Conservation (phyloP, 169 alveolate genomes). For the Sarcocystis neurona region DNA sequence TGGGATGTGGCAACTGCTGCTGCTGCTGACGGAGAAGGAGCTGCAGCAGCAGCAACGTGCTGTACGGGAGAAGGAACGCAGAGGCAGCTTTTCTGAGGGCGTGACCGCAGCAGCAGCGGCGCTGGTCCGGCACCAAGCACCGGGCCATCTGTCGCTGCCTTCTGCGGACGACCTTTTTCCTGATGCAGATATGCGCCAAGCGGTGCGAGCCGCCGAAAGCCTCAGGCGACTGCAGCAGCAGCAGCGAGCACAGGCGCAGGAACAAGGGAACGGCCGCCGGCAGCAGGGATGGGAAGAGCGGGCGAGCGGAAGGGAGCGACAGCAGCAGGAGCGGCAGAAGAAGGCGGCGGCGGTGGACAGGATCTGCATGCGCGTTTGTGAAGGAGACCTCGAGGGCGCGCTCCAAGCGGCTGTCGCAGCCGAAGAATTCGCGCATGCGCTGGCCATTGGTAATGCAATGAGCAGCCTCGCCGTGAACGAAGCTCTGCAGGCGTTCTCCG, state of each 20-base stretch:
- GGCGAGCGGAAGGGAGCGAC: neutral
- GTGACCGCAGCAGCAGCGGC: neutral
- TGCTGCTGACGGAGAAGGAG: neutral
- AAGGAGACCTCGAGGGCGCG: slow-evolving; percentile 29
- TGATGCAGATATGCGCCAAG: neutral
- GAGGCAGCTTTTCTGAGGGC: too few species aligned
- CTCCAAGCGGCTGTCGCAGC: neutral
- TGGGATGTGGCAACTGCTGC: slow-evolving; percentile 26
- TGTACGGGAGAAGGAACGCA: too few species aligned
- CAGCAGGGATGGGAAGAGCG: too few species aligned
- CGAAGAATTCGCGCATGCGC: slow-evolving; percentile 6
- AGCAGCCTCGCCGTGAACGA: slow-evolving; percentile 23
- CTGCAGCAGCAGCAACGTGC: neutral
- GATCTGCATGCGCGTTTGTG: slow-evolving; percentile 11
- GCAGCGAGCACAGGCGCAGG: neutral
- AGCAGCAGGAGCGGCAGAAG: neutral
- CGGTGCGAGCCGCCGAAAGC: neutral
- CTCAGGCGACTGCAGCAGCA: neutral
- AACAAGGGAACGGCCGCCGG: neutral
- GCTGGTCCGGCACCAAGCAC: neutral
- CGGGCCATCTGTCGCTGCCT: neutral
- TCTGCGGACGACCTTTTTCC: slow-evolving; percentile 6
- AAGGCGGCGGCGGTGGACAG: neutral
- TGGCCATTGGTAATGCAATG: slow-evolving; percentile 30
- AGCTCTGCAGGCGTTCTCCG: slow-evolving; percentile 11